Evolutionary conservation across 2,329 filamentous ascomycete genomes (phyloP).

Genomic region (Knoxdaviesia capensis): DNA sequence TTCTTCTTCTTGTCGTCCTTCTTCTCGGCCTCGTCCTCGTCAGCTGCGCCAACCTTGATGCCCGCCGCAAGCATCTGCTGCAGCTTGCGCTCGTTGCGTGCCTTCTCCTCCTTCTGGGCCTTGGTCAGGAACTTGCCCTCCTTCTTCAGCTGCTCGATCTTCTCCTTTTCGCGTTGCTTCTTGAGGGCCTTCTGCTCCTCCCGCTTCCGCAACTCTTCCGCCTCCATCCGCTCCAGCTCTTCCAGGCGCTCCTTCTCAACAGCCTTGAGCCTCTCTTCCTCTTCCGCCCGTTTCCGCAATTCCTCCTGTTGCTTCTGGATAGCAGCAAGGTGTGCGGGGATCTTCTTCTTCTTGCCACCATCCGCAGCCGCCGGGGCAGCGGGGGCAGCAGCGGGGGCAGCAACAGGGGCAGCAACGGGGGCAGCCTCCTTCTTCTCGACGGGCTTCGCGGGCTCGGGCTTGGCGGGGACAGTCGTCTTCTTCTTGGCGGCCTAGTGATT

Average conservation of each 20-base stretch:
- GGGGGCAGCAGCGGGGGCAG: conserved; percentile 12
- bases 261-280: conserved; percentile 31
- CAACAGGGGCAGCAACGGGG: conserved; percentile 19
- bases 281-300: conserved; percentile 43
- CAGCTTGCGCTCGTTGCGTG: conserved; percentile 56
- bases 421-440: conserved; percentile 30
- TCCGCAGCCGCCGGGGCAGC: conserved; percentile 21
- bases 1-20: conserved; percentile 51
- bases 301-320: conserved; percentile 74
- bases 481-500: conserved; percentile 55
- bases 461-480: conserved; percentile 29
- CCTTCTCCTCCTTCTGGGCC: conserved; percentile 67
- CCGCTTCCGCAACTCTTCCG: conserved; percentile 47
- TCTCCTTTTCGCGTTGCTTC: conserved; percentile 76
- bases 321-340: conserved; percentile 51
- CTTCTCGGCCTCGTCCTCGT: conserved; percentile 21
- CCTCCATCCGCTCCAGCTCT: conserved; percentile 41
- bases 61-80: conserved; percentile 72
- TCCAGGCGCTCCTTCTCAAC: conserved; percentile 46
- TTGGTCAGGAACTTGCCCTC: conserved; percentile 76
- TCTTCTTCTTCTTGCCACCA: conserved; percentile 69
- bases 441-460: conserved; percentile 12
- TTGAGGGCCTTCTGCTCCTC: conserved; percentile 58
- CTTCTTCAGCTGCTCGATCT: conserved; percentile 70
- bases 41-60: conserved; percentile 46